These are phyloP conservation scores for Neonectria hederae DNA, from an alignment of 2,329 filamentous ascomycete genomes.

Conservation along the genomic window DNA sequence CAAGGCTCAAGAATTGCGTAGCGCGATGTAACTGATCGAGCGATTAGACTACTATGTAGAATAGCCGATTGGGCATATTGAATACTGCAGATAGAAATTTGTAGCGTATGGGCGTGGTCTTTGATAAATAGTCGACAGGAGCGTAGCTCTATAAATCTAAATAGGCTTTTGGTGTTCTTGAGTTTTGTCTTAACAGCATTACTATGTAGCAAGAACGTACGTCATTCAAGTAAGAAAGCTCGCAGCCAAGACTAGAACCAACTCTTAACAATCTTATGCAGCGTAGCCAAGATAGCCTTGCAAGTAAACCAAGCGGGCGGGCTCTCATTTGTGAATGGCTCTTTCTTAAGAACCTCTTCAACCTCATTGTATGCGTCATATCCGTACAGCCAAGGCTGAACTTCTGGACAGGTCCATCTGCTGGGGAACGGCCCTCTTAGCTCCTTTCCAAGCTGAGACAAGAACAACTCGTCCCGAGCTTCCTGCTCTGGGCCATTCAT, in stretches of 20 bases:
- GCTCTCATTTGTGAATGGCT: constrained; percentile 10
- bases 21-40: too few relatives aligned
- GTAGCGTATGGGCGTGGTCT: too few relatives aligned
- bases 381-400: constrained; percentile 72
- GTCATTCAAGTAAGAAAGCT: too few relatives aligned
- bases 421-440: constrained; percentile 66
- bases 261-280: not conserved
- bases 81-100: too few relatives aligned
- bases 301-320: not conserved
- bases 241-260: not conserved
- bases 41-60: too few relatives aligned
- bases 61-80: too few relatives aligned
- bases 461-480: constrained; percentile 65
- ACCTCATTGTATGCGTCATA: constrained; percentile 69
- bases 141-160: too few relatives aligned
- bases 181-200: too few relatives aligned
- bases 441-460: constrained; percentile 61
- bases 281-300: not conserved
- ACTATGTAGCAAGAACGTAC: too few relatives aligned
- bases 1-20: too few relatives aligned
- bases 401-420: constrained; percentile 65
- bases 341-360: constrained; percentile 44
- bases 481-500: constrained; percentile 65
- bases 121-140: too few relatives aligned
- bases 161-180: too few relatives aligned